Percentiles rank a stretch among this genome's conserved stretches.
These are phyloP conservation scores for Lentinula lateritia DNA, from an alignment of 768 basidiomycete genomes.

Conservation along the genomic window DNA sequence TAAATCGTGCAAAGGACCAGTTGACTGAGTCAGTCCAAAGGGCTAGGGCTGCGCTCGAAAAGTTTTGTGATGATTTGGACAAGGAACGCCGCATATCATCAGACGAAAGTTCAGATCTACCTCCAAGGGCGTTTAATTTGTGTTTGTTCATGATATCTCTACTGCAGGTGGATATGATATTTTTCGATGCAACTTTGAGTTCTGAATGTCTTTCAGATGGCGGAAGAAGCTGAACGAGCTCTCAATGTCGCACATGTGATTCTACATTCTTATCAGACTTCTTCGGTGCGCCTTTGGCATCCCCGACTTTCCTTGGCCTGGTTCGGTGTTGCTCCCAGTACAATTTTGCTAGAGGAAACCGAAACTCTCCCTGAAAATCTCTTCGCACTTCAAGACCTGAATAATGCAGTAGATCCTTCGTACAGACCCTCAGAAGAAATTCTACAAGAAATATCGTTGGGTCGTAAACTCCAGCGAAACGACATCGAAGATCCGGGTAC, in stretches of 20 bases:
- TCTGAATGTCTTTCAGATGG: slow-evolving; percentile 27
- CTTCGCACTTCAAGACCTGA: slow-evolving; percentile 10
- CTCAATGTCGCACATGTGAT: slow-evolving; percentile 27
- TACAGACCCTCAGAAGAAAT: slow-evolving; percentile 24
- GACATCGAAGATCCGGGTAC: not conserved
- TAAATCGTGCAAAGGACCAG: slow-evolving; percentile 14
- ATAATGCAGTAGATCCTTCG: slow-evolving; percentile 13
- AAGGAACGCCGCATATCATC: slow-evolving; percentile 15
- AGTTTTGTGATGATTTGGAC: slow-evolving; percentile 25
- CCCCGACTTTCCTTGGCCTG: slow-evolving; percentile 34
- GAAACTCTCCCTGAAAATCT: not conserved
- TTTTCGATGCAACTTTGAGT: not conserved
- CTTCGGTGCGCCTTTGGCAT: slow-evolving; percentile 30
- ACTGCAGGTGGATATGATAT: slow-evolving; percentile 29
- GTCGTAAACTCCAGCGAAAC: slow-evolving; percentile 10
- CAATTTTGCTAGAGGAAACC: slow-evolving; percentile 16
- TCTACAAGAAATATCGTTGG: slow-evolving; percentile 24
- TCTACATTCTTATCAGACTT: slow-evolving; percentile 22
- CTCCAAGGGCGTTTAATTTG: slow-evolving; percentile 25
- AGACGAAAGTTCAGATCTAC: slow-evolving; percentile 15
- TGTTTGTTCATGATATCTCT: slow-evolving; percentile 37
- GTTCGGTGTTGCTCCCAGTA: slow-evolving; percentile 33
- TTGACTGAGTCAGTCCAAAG: slow-evolving; percentile 16
- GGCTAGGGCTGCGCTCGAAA: slow-evolving; percentile 24
- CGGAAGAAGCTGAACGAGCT: slow-evolving; percentile 30